phyloP scores from a whole-genome alignment of 2,329 filamentous ascomycete species.

The Colletotrichum sp. region DNA sequence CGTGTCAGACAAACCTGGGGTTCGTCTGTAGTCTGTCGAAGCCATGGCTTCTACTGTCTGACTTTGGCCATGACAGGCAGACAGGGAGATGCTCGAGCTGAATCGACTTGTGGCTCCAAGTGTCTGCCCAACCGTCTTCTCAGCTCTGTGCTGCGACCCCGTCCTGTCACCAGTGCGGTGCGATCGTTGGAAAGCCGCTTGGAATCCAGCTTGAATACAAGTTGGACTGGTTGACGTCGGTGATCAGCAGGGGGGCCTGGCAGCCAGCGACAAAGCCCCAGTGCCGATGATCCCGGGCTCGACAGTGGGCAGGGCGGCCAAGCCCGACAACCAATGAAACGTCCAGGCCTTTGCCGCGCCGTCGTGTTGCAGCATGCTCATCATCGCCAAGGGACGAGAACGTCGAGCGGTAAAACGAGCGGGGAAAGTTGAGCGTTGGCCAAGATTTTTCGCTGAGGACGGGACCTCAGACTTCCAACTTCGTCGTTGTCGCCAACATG shows the following conservation, averaged over 20 bases:
- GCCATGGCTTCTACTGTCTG: not conserved
- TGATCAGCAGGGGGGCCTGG: conserved; percentile 8
- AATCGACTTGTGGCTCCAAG: not conserved
- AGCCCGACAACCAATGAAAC: not conserved
- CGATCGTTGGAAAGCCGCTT: not conserved
- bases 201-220: not conserved
- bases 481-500: not conserved
- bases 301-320: not conserved
- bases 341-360: not conserved
- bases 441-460: not conserved
- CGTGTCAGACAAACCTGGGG: not conserved
- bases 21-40: not conserved
- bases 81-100: not conserved
- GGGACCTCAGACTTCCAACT: not conserved
- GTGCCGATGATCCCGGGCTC: conserved; percentile 7
- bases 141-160: not conserved
- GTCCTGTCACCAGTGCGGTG: not conserved
- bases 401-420: not conserved
- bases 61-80: not conserved
- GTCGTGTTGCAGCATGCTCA: not conserved
- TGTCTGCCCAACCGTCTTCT: not conserved
- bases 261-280: not conserved
- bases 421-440: not conserved
- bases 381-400: not conserved
- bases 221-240: conserved; percentile 15